Percentiles rank a stretch among this genome's conserved stretches.
phyloP scores from a whole-genome alignment of 495 filamentous ascomycete genomes.

The Neurospora sp. region DNA sequence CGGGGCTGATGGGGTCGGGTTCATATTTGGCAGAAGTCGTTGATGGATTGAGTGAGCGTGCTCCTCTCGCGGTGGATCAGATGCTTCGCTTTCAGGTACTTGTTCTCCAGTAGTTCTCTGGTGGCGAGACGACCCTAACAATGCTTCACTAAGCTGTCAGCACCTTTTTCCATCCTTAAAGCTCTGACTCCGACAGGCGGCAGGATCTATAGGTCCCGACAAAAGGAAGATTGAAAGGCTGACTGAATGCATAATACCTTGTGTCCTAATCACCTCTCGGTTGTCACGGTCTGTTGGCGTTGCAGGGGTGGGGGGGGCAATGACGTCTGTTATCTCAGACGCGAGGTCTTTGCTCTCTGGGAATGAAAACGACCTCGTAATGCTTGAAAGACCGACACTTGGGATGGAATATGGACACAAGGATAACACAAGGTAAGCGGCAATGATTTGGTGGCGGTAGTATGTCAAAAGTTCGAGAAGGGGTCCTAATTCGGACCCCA shows the following conservation, averaged over 20 bases:
- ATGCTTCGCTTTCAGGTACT: neutral
- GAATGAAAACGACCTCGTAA: neutral
- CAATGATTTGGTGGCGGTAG: neutral
- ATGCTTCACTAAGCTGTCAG: neutral
- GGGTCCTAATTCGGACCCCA: conserved; percentile 19
- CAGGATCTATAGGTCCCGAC: neutral
- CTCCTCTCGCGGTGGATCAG: neutral
- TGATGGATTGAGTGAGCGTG: conserved; percentile 7
- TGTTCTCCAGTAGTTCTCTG: neutral
- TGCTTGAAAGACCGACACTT: neutral
- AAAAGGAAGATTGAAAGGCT: neutral
- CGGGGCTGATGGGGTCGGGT: conserved; percentile 30
- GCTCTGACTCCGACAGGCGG: neutral
- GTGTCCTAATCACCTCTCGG: neutral
- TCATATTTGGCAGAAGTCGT: conserved; percentile 27
- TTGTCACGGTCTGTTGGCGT: neutral
- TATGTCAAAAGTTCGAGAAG: conserved; percentile 4
- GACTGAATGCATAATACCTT: neutral
- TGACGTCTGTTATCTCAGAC: neutral
- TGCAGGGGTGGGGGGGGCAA: neutral
- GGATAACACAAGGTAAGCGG: neutral
- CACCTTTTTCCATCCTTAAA: neutral
- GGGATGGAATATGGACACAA: neutral
- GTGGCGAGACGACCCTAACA: neutral
- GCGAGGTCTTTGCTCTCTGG: neutral